Base-by-base conservation (phyloP, 257 asterid species). In the Thymus quinquecostatus region DNA sequence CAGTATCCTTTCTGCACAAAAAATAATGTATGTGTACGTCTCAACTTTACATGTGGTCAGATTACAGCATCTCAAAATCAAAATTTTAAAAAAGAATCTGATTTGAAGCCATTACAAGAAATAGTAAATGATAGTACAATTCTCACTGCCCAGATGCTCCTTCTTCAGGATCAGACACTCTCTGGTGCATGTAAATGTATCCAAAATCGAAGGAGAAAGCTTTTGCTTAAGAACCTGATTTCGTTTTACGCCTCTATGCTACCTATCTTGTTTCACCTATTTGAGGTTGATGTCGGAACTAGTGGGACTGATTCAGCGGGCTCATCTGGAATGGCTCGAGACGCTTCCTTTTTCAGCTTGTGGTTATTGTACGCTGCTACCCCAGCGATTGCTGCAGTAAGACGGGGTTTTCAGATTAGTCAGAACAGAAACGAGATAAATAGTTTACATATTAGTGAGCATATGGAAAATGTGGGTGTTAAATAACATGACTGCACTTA, bases 311-410 rank as follows among this genome's bases (percentile, higher is more conserved):
- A 77, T 61, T 82, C 78, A 47, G 57, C 50, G 48, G 88, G 75
- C 63, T 83, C 82, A 1, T 66, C 82, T 49, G 90, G 66, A 76
- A 66, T 72, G 72, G 64, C 78, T 54, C 80, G 83, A 66, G 90
- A 66, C 75, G 96, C 90, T 79, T 84, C 95, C 86, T 82, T 94
- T 62, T 89, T 91, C 86, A 94, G 79, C 88, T 94, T 91, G 84
- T 78, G 87, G 77, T 91, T 91, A 69, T 91, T 94, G 82, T 94
- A 94, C 33, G 96, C 97, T 68, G 91, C 99, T 49, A 94, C 98
- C 69, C 99, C 98, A 41, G 83, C 86, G 68, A 94, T 91, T 48
- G 99, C 99, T 94, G 97, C 89, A 78, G 57, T 29, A 2, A 30
- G 10, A 69, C 50, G 67, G 10, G 8, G 41, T 74, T 73, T 54